Evolutionary conservation across 306 rosid genomes (phyloP), one percentile per base, ranked within the genome.

Genomic region (Alnus rubra): DNA sequence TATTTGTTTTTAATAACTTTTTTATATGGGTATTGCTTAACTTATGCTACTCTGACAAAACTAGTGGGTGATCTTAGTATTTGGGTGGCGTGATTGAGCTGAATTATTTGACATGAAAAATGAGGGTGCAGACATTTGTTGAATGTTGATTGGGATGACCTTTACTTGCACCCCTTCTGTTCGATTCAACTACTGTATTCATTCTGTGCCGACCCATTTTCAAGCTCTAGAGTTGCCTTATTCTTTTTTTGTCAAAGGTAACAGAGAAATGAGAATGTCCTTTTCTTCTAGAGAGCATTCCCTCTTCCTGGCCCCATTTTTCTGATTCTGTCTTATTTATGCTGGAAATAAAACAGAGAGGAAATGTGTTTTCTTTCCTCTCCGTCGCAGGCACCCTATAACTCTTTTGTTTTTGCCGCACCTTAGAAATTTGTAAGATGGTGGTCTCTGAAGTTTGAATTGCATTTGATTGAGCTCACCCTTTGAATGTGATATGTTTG

Each of bases 401-500:
- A 28, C 31, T 7, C 70, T 15, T 35, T 15, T 8, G 4, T 33
- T 13, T 15, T 14, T 33, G 35, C 19, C 11, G 3, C 48, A 35
- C 70, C 23, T 37, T 6, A 15, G 23, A n/a, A 35, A 64, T 64
- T n/a, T 37, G 23, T 14, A 64, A 37, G 14, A 15, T 18, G 19
- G 15, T 64, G 48, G 70, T 8, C 48, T 35, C 14, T n/a, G 9
- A 64, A 39, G 28, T 64, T 33, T 64, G 4, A 64, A 45, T 58
- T 74, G 31, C 50, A 68, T 37, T 63, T 79, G 45, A 37, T 69
- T 73, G 33, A 71, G 35, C 53, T 39, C 37, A 33, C 44, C 54
- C 77, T 16, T 64, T 79, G 44, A 48, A 10, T 59, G 13, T 74
- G 58, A 68, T 42, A 60, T 73, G 48, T 74, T 5, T 71, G 47